Evolutionary conservation across 768 basidiomycete genomes (phyloP).

Genomic region (Trametes meyenii): DNA sequence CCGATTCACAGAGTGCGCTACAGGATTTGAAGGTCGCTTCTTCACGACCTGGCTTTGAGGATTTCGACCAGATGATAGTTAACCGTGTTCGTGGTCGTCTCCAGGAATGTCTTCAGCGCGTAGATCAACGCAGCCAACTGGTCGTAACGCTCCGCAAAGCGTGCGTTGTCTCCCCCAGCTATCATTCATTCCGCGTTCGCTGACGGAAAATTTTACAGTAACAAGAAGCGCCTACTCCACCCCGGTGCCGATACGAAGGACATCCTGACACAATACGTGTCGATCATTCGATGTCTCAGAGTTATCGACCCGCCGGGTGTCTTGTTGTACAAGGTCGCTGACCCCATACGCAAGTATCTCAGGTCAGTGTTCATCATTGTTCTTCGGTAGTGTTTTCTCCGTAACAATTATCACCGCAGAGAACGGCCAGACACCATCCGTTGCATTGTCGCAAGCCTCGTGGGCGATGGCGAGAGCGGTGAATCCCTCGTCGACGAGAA

Average conservation of each 20-base stretch:
- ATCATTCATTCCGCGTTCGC: not conserved
- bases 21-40: constrained; percentile 75
- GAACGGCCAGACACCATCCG: constrained; percentile 92
- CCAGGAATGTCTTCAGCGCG: constrained; percentile 78
- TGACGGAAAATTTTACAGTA: constrained; percentile 46
- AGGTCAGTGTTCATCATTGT: constrained; percentile 49
- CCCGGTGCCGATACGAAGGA: constrained; percentile 95
- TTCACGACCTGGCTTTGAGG: constrained; percentile 5
- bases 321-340: constrained; percentile 89
- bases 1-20: constrained; percentile 83
- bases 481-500: constrained; percentile 85
- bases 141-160: constrained; percentile 78
- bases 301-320: constrained; percentile 93
- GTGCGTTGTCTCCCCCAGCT: constrained; percentile 44
- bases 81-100: constrained; percentile 4
- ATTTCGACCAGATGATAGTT: not conserved
- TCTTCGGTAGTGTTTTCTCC: not conserved
- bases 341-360: constrained; percentile 89
- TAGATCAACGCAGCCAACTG: constrained; percentile 77
- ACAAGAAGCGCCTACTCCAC: constrained; percentile 85
- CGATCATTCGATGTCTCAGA: constrained; percentile 87
- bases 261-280: constrained; percentile 88
- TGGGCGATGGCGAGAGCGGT: constrained; percentile 81
- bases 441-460: constrained; percentile 88
- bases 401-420: constrained; percentile 40